Evolutionary conservation across 1,139 yeast genomes (phyloP), one percentile per base, ranked within the genome.

Genomic region (Nadsonia commutata): DNA sequence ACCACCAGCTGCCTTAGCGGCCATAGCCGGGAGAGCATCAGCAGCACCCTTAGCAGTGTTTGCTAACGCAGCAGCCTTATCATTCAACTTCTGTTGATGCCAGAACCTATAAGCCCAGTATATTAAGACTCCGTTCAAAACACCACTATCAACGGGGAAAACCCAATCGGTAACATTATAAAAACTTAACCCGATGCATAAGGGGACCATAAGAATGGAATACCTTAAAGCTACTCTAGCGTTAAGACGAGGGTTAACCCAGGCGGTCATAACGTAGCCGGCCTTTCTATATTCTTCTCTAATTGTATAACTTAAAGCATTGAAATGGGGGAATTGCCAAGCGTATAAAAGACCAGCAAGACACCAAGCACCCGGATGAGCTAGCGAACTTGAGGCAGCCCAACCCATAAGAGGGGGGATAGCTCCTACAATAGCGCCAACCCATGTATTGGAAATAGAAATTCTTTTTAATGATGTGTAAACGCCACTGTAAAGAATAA

Each of bases 341-440:
- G 97, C 95, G 59, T 83, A 90, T 37, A 90, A 67, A 45, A 93
- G 65, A 0, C 81, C 86, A 1, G 97, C 97, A 31, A 88, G 66
- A 56, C 93, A 79, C 97, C 97, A 90, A 2, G 94, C 94, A 6
- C 93, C 96, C 0, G 97, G 96, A 49, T 84, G 85, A 3, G 69
- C 54, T 42, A 90, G 65, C 1, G 94, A 76, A 31, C 65, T 76
- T 3, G 95, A 82, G 0, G 96, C 95, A 1, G 95, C 95, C 98
- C 98, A 90, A 2, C 99, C 99, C 99, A 90, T 90, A 43, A 93
- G 70, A 27, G 99, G 99, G 1, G 99, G 98, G 37, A 90, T 82
- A 0, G 97, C 97, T 3, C 99, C 99, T 2, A 93, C 98, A 8
- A 93, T 59, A 1, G 98, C 98, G 19, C 99, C 99, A 1, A 90